Conservation (phyloP, 495 filamentous ascomycete genomes). For the Penicillium desertorum region DNA sequence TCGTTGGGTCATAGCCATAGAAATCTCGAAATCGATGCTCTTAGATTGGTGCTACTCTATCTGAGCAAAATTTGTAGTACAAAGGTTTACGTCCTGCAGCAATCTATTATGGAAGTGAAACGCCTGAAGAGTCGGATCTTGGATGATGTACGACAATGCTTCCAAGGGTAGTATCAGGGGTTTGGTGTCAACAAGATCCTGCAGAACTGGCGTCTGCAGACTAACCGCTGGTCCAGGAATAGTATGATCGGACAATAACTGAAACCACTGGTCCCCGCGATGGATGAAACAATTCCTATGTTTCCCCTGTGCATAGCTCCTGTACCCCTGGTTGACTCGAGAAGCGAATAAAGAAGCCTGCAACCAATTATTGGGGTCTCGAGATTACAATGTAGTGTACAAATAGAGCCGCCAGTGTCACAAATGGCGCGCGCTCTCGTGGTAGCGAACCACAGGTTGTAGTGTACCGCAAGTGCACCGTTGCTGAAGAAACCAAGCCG, state of each 20-base stretch:
- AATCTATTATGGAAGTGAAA: too few species aligned
- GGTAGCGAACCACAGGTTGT: neutral
- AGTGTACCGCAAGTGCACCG: neutral
- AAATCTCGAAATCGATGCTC: neutral
- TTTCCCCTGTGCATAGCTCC: neutral
- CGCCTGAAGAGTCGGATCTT: too few species aligned
- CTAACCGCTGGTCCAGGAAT: neutral
- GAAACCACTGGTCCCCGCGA: neutral
- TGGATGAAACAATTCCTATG: conserved; percentile 1
- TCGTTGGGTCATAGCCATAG: neutral
- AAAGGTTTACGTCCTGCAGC: too few species aligned
- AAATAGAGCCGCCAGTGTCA: neutral
- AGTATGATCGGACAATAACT: neutral
- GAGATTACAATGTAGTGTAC: neutral
- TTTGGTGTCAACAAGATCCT: neutral
- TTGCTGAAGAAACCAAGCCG: conserved; percentile 7
- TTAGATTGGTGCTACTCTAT: too few species aligned
- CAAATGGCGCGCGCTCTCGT: neutral
- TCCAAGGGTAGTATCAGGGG: neutral
- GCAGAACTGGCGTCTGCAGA: neutral
- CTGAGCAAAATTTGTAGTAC: too few species aligned
- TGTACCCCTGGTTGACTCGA: neutral
- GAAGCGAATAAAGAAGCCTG: neutral
- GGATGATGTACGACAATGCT: too few species aligned
- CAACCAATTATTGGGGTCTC: neutral